phyloP scores from a whole-genome alignment of 768 basidiomycete species.

The Neoboletus magnificus region DNA sequence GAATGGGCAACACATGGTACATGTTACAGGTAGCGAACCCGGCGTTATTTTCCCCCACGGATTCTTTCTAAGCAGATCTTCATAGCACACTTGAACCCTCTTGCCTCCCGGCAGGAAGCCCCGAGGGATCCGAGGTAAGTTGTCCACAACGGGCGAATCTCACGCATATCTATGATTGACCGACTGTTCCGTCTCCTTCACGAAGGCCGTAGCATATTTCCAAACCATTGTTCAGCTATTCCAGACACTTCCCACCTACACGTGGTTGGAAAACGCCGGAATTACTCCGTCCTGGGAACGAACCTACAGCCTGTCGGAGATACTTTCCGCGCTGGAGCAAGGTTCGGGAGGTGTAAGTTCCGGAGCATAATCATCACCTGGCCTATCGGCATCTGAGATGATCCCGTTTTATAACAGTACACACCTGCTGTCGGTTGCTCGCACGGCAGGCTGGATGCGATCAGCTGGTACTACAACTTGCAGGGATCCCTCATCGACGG shows the following conservation, averaged over 20 bases:
- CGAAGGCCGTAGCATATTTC: conserved; percentile 65
- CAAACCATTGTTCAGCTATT: conserved; percentile 54
- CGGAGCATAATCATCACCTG: not conserved
- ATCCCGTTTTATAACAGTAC: conserved; percentile 29
- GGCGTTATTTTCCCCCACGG: not conserved
- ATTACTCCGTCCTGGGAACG: conserved; percentile 58
- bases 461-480: conserved; percentile 63
- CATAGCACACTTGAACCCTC: conserved; percentile 52
- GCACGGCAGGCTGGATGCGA: conserved; percentile 36
- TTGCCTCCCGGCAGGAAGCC: conserved; percentile 57
- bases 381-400: not conserved
- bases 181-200: not conserved
- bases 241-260: conserved; percentile 69
- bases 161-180: not conserved
- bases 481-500: conserved; percentile 66
- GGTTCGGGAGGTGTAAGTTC: conserved; percentile 45
- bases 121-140: conserved; percentile 56
- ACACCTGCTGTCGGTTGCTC: conserved; percentile 51
- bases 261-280: conserved; percentile 68
- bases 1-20: conserved; percentile 73
- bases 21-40: conserved; percentile 31
- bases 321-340: conserved; percentile 52
- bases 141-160: not conserved
- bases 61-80: not conserved
- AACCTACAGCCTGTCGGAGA: conserved; percentile 54